phyloP scores from a whole-genome alignment of 1,139 yeast species.

The Blastobotrys persicus region DNA sequence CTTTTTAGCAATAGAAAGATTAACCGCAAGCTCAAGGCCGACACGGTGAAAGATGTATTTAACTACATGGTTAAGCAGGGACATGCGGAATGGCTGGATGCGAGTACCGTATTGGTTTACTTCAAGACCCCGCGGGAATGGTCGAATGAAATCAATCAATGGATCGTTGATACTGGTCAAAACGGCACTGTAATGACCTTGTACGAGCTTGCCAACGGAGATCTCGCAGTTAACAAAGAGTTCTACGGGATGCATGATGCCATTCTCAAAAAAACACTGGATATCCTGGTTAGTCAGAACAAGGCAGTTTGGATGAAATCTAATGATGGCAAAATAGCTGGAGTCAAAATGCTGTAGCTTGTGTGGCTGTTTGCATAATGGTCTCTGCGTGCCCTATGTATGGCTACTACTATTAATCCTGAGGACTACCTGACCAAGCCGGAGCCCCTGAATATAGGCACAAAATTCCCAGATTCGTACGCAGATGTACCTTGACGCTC shows the following conservation, averaged over 20 bases:
- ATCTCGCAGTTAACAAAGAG: conserved; percentile 53
- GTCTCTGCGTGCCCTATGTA: too few species aligned
- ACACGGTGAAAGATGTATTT: conserved; percentile 56
- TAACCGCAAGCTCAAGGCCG: conserved; percentile 53
- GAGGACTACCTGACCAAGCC: too few species aligned
- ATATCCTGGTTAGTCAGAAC: conserved; percentile 61
- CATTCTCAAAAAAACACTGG: conserved; percentile 55
- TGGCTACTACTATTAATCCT: too few species aligned
- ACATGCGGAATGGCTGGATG: conserved; percentile 48
- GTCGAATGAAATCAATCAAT: conserved; percentile 59
- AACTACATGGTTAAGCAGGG: conserved; percentile 54
- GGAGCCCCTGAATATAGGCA: too few species aligned
- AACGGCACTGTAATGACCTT: conserved; percentile 73
- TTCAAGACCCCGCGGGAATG: conserved; percentile 78
- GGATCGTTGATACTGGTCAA: conserved; percentile 77
- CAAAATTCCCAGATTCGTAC: too few species aligned
- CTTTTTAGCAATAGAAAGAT: conserved; percentile 52
- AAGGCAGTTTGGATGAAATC: conserved; percentile 37
- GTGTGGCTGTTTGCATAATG: too few species aligned
- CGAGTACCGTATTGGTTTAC: conserved; percentile 52
- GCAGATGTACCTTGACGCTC: too few species aligned
- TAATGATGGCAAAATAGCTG: conserved; percentile 36
- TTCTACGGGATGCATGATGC: conserved; percentile 62
- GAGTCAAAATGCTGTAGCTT: conserved; percentile 32
- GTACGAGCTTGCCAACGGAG: conserved; percentile 73